Percentiles rank a stretch among this genome's conserved stretches.
phyloP scores from a whole-genome alignment of 2,329 filamentous ascomycete genomes.

The Fusarium sp. region DNA sequence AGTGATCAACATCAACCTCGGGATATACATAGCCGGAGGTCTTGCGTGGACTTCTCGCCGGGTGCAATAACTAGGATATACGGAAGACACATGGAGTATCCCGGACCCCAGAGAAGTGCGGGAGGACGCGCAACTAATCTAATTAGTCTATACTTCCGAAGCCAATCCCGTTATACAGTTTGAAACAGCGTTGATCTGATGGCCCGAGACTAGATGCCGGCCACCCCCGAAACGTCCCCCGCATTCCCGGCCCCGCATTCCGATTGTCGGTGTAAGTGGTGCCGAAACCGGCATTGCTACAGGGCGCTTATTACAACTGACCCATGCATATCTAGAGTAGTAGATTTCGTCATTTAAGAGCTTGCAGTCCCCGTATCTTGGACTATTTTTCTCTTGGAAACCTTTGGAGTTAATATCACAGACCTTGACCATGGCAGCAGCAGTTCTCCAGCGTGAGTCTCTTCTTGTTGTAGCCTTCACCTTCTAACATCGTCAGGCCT shows the following conservation, averaged over 20 bases:
- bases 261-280: constrained; percentile 16
- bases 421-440: constrained; percentile 30
- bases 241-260: constrained; percentile 22
- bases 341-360: constrained; percentile 22
- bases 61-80: neutral
- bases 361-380: neutral
- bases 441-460: constrained; percentile 38
- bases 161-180: neutral
- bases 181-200: neutral
- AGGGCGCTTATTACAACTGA: constrained; percentile 8
- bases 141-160: neutral
- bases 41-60: neutral
- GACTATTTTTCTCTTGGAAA: neutral
- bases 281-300: constrained; percentile 28
- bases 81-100: neutral
- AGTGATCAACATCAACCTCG: neutral
- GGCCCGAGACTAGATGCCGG: neutral
- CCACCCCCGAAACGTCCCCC: constrained; percentile 5
- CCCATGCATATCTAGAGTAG: neutral
- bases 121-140: neutral
- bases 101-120: neutral
- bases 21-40: neutral
- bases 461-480: neutral
- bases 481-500: constrained; percentile 56
- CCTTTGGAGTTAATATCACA: neutral